Percentiles rank a stretch among this genome's conserved stretches.
Conservation (phyloP, 1,284 basidiomycete genomes). For the Pisolithus thermaeus region DNA sequence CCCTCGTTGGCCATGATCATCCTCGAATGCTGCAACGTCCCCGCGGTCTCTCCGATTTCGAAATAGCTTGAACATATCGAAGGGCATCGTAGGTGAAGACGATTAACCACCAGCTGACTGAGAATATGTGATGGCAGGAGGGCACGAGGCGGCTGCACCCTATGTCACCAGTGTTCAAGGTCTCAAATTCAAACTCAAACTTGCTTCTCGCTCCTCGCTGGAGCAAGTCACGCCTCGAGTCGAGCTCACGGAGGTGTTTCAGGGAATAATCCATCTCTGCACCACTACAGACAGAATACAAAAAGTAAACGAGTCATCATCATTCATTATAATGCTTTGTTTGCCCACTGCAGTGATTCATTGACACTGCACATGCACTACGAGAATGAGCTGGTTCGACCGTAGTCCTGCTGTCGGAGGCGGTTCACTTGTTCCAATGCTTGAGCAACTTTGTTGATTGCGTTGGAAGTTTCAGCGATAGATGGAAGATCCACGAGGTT, state of each 20-base stretch:
- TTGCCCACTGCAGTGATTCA: not conserved
- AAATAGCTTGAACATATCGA: constrained; percentile 34
- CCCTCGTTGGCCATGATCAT: constrained; percentile 25
- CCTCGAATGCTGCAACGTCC: constrained; percentile 21
- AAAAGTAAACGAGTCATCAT: not conserved
- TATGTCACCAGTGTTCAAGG: not conserved
- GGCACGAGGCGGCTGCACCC: constrained; percentile 25
- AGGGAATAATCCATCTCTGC: no score
- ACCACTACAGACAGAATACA: no score
- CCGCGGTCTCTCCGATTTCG: constrained; percentile 25
- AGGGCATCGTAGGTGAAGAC: constrained; percentile 28
- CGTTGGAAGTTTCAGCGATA: constrained; percentile 61
- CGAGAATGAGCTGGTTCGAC: constrained; percentile 10
- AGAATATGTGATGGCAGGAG: constrained; percentile 24
- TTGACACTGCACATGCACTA: constrained; percentile 5
- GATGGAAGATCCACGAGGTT: constrained; percentile 40
- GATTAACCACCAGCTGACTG: constrained; percentile 7
- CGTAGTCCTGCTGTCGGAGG: constrained; percentile 36
- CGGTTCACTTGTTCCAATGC: constrained; percentile 57
- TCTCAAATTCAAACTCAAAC: not conserved
- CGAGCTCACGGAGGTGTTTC: no score
- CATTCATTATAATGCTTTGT: not conserved
- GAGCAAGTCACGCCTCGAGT: not conserved
- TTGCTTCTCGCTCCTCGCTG: not conserved
- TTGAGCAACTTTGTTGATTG: constrained; percentile 59